Conservation (phyloP, 352 stramenopile species). For the Albugo candida region DNA sequence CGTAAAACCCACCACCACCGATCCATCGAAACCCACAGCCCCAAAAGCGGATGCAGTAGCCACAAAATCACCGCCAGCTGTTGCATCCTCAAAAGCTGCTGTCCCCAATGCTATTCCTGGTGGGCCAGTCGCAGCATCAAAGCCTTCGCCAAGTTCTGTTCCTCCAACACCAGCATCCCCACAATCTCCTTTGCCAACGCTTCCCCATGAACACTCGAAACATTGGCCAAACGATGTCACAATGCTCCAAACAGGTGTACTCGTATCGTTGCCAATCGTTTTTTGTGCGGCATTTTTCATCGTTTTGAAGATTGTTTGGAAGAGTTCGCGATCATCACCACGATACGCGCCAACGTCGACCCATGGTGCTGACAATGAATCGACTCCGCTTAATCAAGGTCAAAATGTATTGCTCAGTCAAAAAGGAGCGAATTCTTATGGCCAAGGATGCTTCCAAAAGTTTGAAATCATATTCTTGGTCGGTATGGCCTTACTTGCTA, state of each 20-base stretch:
- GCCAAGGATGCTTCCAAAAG: slow-evolving; percentile 22
- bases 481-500: slow-evolving; percentile 32
- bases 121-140: too few relatives aligned
- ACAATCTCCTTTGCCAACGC: too few relatives aligned
- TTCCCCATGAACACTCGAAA: too few relatives aligned
- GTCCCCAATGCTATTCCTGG: too few relatives aligned
- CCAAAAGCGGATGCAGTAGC: too few relatives aligned
- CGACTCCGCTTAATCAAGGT: slow-evolving; percentile 18
- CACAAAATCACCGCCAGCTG: too few relatives aligned
- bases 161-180: too few relatives aligned
- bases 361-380: slow-evolving; percentile 8
- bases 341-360: slow-evolving; percentile 11
- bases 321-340: slow-evolving; percentile 18
- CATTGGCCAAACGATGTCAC: slow-evolving; percentile 2
- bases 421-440: slow-evolving; percentile 37
- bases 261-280: slow-evolving; percentile 21
- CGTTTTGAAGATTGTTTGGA: slow-evolving; percentile 43
- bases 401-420: slow-evolving; percentile 23
- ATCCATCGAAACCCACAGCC: too few relatives aligned
- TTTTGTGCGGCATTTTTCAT: slow-evolving; percentile 35
- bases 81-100: too few relatives aligned
- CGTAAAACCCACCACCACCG: too few relatives aligned
- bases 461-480: slow-evolving; percentile 55
- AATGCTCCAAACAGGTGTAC: slow-evolving; percentile 3
- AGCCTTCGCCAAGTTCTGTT: too few relatives aligned